These are phyloP conservation scores for Clarireedia monteithiana DNA, from an alignment of 2,329 filamentous ascomycete species.

Conservation along the genomic window DNA sequence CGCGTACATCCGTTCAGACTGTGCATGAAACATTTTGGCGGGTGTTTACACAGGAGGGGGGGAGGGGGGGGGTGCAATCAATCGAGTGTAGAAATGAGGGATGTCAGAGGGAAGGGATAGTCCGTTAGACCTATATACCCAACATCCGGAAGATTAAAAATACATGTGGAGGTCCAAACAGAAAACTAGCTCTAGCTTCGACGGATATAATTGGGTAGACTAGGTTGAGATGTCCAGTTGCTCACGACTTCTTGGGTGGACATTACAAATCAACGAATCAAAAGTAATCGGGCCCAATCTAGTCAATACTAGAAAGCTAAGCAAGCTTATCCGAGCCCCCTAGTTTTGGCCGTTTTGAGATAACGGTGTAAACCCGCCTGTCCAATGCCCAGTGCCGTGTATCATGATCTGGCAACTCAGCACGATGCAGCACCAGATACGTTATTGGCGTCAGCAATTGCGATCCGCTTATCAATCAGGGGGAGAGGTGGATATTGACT, in stretches of 20 bases:
- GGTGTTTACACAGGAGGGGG: background rate
- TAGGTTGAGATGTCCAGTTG: background rate
- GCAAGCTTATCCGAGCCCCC: too few species aligned
- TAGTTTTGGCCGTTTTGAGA: too few species aligned
- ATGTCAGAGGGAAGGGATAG: background rate
- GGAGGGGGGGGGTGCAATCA: background rate
- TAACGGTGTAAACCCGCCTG: too few species aligned
- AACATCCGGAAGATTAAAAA: background rate
- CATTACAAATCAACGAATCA: background rate
- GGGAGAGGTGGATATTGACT: background rate
- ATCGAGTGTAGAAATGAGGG: background rate
- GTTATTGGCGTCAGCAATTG: background rate
- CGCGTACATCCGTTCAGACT: conserved; percentile 21
- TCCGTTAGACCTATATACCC: background rate
- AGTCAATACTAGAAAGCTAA: too few species aligned
- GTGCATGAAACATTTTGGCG: conserved; percentile 21
- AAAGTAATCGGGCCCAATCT: too few species aligned
- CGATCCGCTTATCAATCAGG: conserved; percentile 5
- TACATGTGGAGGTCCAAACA: background rate
- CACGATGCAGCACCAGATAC: background rate
- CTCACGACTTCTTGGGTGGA: background rate
- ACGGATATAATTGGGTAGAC: background rate
- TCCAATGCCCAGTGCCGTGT: background rate
- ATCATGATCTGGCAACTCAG: background rate
- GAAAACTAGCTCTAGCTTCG: background rate